Evolutionary conservation across 2,329 filamentous ascomycete genomes (phyloP), one percentile per base, ranked within the genome.

Genomic region (Trematosphaeria pertusa): DNA sequence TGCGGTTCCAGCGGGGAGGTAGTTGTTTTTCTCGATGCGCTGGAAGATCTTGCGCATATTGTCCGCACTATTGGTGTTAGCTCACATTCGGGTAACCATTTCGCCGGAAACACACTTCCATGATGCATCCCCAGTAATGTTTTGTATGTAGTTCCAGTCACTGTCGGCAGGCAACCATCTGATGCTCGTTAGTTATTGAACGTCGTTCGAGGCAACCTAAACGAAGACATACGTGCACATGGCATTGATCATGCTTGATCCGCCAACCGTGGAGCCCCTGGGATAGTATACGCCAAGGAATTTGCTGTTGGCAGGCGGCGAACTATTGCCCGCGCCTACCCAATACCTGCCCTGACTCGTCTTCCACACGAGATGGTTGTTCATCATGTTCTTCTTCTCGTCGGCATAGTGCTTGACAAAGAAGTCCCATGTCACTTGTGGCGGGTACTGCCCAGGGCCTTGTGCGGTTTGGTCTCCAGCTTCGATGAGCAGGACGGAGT

Each of bases 321-420:
- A 69, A 8, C 73, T 59, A 6, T 79, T 81, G 10, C 59, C 59
- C 11, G 54, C 61, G 2, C 81, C 81, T 10, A 77, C 79, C 61
- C 84, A 85, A 24, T 77, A 65, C 6, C 68, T 61, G 10, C 81
- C 81, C 26, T 77, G 63, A 0, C 77, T 72, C 0, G 78, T 81
- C 18, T 76, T 65, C 60, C 82, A 86, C 2, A 78, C 78, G 39
- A 81, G 77, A 68, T 86, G 85, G 46, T 73, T 78, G 59, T 86
- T 81, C 52, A 75, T 72, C 30, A 76, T 73, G 50, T 82, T 79
- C 33, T 75, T 74, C 28, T 70, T 70, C 33, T 80, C 67, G 45
- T 85, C 75, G 2, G 73, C 69, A 60, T 85, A 86, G 61, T 86
- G 83, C 34, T 78, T 78, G 14, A 85, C 80, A 50, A 81, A 86